Base-by-base conservation (phyloP, 306 rosid species). In the Lablab purpureus region DNA sequence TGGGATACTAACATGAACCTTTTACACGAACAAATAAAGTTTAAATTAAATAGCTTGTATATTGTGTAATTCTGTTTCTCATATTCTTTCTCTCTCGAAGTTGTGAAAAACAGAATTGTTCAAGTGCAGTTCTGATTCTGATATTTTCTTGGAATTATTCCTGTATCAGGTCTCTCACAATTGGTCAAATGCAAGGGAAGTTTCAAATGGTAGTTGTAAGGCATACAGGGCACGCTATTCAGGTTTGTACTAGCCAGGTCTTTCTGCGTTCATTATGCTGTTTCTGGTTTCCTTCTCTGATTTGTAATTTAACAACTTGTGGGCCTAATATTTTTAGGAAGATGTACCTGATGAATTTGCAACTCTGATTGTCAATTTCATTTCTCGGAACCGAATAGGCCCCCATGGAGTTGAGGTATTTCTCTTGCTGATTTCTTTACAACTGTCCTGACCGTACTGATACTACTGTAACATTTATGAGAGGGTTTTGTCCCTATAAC, bases 151-250 rank as follows among this genome's bases (percentile, higher is more conserved):
- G 51, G 62, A 45, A 34, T 49, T 85, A 67, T 77, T 66, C 63
- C 82, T 80, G 58, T 78, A 60, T 78, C 91, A 95, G 99, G 83
- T 56, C 97, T 84, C 96, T 92, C 30, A 95, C 98, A 71, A 93
- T 95, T 77, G 99, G 99, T 84, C 99, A 95, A 89, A 95, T 95
- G 99, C 99, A 95, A 90, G 99, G 99, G 67, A 95, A 95, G 93
- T 95, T 93, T 84, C 99, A 95, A 78, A 93, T 93, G 98, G 80
- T 89, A 50, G 93, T 95, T 28, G 93, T 95, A 70, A 87, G 94
- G 70, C 94, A 93, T 75, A 85, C 94, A 9, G 98, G 99, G 84
- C 99, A 95, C 84, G 99, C 99, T 55, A 91, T 95, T 84, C 99
- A 95, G 96, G 97, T 92, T 46, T 23, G 34, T 40, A 51, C 59